A percentile compares a stretch with the other conserved stretches of the same genome.
Evolutionary conservation across 352 stramenopile species (phyloP).

Genomic region (Globisporangium sylvaticum): DNA sequence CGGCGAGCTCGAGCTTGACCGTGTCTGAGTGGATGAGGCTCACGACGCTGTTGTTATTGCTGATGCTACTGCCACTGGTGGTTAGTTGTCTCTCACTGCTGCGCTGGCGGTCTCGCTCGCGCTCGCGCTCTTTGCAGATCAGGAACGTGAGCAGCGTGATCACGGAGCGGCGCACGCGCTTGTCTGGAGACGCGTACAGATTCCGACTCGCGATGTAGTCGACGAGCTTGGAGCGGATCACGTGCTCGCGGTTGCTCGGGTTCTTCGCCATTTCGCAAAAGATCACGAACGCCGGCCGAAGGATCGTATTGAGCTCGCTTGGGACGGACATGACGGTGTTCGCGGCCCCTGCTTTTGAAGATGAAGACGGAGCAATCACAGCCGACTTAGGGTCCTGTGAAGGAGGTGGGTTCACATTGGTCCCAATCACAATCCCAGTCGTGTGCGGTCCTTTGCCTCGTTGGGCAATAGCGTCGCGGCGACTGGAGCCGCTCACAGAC

Average conservation of each 20-base stretch:
- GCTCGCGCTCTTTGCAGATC: slow-evolving; percentile 56
- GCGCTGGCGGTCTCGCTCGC: slow-evolving; percentile 16
- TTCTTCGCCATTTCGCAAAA: slow-evolving; percentile 68
- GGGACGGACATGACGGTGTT: slow-evolving; percentile 5
- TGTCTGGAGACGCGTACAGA: slow-evolving; percentile 59
- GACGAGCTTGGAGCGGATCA: slow-evolving; percentile 61
- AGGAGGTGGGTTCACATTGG: neutral
- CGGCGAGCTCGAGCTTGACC: slow-evolving; percentile 12
- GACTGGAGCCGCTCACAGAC: neutral
- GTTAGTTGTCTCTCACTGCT: neutral
- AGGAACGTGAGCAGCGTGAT: slow-evolving; percentile 57
- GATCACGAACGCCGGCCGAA: slow-evolving; percentile 44
- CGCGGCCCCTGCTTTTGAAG: too few relatives aligned
- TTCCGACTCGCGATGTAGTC: slow-evolving; percentile 48
- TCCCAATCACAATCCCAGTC: neutral
- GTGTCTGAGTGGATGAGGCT: slow-evolving; percentile 15
- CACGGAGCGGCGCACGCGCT: slow-evolving; percentile 49
- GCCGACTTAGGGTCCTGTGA: neutral
- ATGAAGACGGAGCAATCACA: too few relatives aligned
- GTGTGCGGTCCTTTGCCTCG: neutral
- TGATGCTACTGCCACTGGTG: neutral
- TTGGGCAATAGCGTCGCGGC: slow-evolving; percentile 6
- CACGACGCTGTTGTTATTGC: neutral
- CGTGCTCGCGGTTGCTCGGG: slow-evolving; percentile 42
- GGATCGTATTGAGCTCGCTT: slow-evolving; percentile 22